phyloP scores from a whole-genome alignment of 257 asterid genomes.

The Solanum gandarillasii region DNA sequence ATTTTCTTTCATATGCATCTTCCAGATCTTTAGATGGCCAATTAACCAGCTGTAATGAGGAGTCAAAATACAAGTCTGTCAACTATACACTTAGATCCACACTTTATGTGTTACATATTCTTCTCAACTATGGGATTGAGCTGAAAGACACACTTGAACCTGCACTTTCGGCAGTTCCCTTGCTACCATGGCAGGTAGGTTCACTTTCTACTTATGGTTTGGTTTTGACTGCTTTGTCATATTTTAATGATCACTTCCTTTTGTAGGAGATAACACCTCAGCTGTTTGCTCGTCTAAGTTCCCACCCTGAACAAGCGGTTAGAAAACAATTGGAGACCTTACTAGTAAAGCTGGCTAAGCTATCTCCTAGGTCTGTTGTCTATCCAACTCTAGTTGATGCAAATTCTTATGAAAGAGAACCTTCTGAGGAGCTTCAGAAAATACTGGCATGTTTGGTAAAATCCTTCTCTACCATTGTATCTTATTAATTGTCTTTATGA shows the following conservation, averaged over 20 bases:
- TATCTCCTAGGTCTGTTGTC: slow-evolving; percentile 86
- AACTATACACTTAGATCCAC: slow-evolving; percentile 80
- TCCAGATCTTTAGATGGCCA: slow-evolving; percentile 47
- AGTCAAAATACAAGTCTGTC: slow-evolving; percentile 40
- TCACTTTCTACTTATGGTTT: background rate
- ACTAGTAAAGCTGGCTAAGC: slow-evolving; percentile 82
- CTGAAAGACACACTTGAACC: slow-evolving; percentile 70
- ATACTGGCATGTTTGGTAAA: slow-evolving; percentile 83
- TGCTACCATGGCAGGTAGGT: slow-evolving; percentile 96
- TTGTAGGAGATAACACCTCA: slow-evolving; percentile 93
- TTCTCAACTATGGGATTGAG: slow-evolving; percentile 87
- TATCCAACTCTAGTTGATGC: slow-evolving; percentile 96
- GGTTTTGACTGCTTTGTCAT: slow-evolving; percentile 6
- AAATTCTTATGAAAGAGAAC: slow-evolving; percentile 70
- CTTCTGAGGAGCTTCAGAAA: slow-evolving; percentile 80
- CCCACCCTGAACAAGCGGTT: slow-evolving; percentile 84
- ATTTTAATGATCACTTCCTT: slow-evolving; percentile 24
- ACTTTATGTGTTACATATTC: slow-evolving; percentile 68
- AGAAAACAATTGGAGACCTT: slow-evolving; percentile 76
- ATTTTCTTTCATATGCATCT: slow-evolving; percentile 78
- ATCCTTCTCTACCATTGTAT: slow-evolving; percentile 6
- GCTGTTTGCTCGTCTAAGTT: slow-evolving; percentile 84
- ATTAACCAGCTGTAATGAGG: slow-evolving; percentile 40
- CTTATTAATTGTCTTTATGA: background rate
- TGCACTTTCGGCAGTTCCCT: slow-evolving; percentile 75